These are phyloP conservation scores for Ganoderma resinaceum DNA, from an alignment of 1,284 basidiomycete genomes.

Conservation along the genomic window DNA sequence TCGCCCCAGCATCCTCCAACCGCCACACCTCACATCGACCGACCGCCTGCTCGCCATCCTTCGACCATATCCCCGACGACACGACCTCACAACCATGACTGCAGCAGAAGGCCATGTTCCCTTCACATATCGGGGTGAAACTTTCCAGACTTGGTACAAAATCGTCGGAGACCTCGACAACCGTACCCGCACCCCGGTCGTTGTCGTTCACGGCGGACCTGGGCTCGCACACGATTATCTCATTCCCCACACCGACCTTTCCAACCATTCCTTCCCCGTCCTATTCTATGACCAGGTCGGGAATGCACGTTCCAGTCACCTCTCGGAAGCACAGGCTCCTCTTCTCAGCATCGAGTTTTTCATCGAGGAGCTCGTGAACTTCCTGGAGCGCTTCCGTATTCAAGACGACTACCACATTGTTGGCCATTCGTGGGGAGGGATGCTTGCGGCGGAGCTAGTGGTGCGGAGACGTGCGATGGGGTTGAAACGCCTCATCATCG, in stretches of 20 bases:
- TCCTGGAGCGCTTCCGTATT: slow-evolving; percentile 38
- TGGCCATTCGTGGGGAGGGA: slow-evolving; percentile 46
- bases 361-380: slow-evolving; percentile 41
- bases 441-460: slow-evolving; percentile 35
- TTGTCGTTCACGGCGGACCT: slow-evolving; percentile 36
- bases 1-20: background rate
- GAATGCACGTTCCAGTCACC: slow-evolving; percentile 40
- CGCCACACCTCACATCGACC: background rate
- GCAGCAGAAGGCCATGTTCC: slow-evolving; percentile 21
- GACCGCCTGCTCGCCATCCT: background rate
- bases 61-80: background rate
- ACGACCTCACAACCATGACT: background rate
- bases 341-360: slow-evolving; percentile 44
- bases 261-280: slow-evolving; percentile 36
- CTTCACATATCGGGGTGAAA: slow-evolving; percentile 25
- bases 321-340: slow-evolving; percentile 33
- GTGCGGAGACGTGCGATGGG: slow-evolving; percentile 34
- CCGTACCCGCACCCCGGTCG: slow-evolving; percentile 25
- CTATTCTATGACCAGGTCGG: slow-evolving; percentile 46
- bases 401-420: slow-evolving; percentile 35
- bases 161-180: slow-evolving; percentile 27
- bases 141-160: slow-evolving; percentile 29
- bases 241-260: slow-evolving; percentile 35
- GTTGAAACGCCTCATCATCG: slow-evolving; percentile 36
- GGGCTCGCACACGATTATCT: slow-evolving; percentile 38